phyloP scores from a whole-genome alignment of 139 green algal species.

The Coccomyxa sp. region DNA sequence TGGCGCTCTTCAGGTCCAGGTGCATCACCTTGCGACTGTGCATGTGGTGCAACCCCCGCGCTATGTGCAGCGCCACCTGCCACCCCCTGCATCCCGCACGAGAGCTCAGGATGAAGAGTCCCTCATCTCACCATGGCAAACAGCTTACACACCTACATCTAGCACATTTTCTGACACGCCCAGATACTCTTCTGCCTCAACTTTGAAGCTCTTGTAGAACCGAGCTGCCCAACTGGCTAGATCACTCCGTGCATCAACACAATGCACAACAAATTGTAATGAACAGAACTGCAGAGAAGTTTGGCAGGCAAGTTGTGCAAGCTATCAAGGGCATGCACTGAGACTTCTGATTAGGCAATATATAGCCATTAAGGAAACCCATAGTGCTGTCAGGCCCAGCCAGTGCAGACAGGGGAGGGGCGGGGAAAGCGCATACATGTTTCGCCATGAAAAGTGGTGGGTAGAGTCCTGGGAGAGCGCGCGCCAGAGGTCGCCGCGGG shows the following conservation, averaged over 20 bases:
- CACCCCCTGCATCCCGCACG: not conserved
- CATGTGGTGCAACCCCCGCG: conserved; percentile 25
- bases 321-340: no score
- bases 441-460: conserved; percentile 31
- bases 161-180: not conserved
- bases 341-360: no score
- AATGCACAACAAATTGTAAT: no score
- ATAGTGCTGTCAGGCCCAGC: no score
- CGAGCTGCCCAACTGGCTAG: no score
- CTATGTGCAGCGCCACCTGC: conserved; percentile 30
- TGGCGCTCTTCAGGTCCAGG: conserved; percentile 26
- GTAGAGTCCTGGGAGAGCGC: conserved; percentile 19
- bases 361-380: no score
- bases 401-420: no score
- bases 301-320: no score
- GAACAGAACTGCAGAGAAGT: no score
- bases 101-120: not conserved
- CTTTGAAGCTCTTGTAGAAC: no score
- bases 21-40: conserved; percentile 22
- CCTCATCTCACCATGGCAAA: not conserved
- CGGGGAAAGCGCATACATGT: conserved; percentile 7
- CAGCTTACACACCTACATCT: not conserved
- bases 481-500: conserved; percentile 38
- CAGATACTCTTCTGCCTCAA: not conserved
- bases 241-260: no score